Evolutionary conservation across 2,329 filamentous ascomycete genomes (phyloP), one percentile per base, ranked within the genome.

Genomic region (Cladosporium cucumerinum): DNA sequence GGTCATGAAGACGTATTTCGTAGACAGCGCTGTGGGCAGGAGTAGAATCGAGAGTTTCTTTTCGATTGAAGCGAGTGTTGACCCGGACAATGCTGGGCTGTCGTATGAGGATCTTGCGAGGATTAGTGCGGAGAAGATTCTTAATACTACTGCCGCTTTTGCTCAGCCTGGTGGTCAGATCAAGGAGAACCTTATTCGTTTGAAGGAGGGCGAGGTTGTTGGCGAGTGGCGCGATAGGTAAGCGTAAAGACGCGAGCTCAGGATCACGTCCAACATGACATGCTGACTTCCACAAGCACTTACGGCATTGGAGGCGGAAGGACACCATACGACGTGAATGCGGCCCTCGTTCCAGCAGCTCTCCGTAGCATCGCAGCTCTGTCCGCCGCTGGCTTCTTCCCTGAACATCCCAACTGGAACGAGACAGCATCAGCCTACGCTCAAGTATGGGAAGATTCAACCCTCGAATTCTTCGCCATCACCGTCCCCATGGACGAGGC

Each of bases 261-360:
- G 8, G 36, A 43, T n/a, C 36, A 43, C 6, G 1, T n/a, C 10
- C 10, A 18, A n/a, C 2, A 43, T 18, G 4, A n/a, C 7, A n/a
- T n/a, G 36, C 39, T 46, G 39, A 46, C n/a, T 21, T 7, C 7
- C 3, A 21, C 8, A 21, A 46, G 83, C 18, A 81, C 77, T 0
- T 84, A 83, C 58, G 86, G 87, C 16, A 78, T 89, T 16, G 87
- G 85, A 1, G 85, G 85, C 36, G 87, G 85, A 1, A 80, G 84
- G 0, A 85, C 88, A n/a, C 86, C 87, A 0, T 89, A 86, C 70
- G 83, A 89, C 66, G 86, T 89, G 26, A 89, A 89, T 69, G 85
- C 85, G 0, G 87, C 85, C 0, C 78, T 89, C 0, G 84, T 84
- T 0, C 87, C 87, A 0, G 86, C 87, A 1, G 86, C 84, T 1